Evolutionary conservation across 805 yeast species (phyloP).

Genomic region (Myxozyma neglecta): DNA sequence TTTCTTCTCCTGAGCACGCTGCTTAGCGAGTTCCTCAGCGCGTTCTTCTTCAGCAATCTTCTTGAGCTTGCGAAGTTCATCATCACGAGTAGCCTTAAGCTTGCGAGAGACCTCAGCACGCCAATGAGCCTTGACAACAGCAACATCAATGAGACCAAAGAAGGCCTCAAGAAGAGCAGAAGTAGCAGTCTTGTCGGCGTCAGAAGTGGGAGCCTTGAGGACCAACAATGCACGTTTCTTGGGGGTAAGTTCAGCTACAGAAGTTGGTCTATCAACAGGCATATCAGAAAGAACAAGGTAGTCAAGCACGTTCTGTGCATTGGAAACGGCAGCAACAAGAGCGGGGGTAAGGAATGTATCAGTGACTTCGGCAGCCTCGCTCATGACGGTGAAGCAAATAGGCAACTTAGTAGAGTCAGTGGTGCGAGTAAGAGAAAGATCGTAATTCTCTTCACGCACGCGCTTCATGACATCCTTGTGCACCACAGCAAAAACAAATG

Average conservation of each 20-base stretch:
- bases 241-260: constrained; percentile 50
- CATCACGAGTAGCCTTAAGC: constrained; percentile 72
- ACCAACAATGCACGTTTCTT: constrained; percentile 54
- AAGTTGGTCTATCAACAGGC: constrained; percentile 65
- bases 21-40: constrained; percentile 64
- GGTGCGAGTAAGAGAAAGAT: constrained; percentile 79
- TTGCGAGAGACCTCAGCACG: constrained; percentile 76
- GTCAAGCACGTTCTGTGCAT: constrained; percentile 53
- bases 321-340: constrained; percentile 46
- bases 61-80: constrained; percentile 66
- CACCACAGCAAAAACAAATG: constrained; percentile 79
- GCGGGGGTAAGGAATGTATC: constrained; percentile 56
- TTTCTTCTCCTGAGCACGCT: constrained; percentile 64
- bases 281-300: constrained; percentile 83
- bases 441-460: constrained; percentile 74
- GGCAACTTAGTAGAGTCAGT: constrained; percentile 72
- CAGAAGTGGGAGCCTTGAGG: constrained; percentile 51
- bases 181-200: constrained; percentile 52
- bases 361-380: constrained; percentile 81
- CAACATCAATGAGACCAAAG: constrained; percentile 59
- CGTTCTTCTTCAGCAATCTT: constrained; percentile 65
- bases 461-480: constrained; percentile 80
- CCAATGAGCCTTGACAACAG: constrained; percentile 55
- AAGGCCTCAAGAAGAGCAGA: constrained; percentile 55
- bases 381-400: constrained; percentile 76